These are phyloP conservation scores for Saccharomyces hybrid DNA, from an alignment of 1,139 yeast species.

Conservation along the genomic window DNA sequence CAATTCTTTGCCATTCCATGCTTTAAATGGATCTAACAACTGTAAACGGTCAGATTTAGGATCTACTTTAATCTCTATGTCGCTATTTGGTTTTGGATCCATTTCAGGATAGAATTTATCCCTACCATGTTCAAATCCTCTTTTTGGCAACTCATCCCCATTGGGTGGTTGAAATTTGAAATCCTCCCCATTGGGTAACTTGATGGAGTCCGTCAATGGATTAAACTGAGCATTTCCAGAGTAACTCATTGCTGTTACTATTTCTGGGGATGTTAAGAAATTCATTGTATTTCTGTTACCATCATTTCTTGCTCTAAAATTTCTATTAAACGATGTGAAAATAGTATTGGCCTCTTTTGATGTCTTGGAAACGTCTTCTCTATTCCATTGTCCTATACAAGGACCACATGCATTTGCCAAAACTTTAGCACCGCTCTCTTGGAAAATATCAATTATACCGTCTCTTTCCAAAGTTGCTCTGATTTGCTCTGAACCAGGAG, in stretches of 20 bases:
- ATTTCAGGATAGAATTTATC: slow-evolving; percentile 76
- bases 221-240: slow-evolving; percentile 86
- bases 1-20: slow-evolving; percentile 82
- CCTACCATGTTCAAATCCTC: slow-evolving; percentile 80
- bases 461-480: too few species aligned
- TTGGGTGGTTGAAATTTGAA: slow-evolving; percentile 68
- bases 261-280: slow-evolving; percentile 92
- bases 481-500: slow-evolving; percentile 98
- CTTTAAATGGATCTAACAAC: slow-evolving; percentile 75
- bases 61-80: slow-evolving; percentile 62
- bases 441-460: too few species aligned
- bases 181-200: slow-evolving; percentile 52
- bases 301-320: slow-evolving; percentile 94
- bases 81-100: slow-evolving; percentile 64
- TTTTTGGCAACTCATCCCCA: slow-evolving; percentile 77
- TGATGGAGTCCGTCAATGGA: slow-evolving; percentile 73
- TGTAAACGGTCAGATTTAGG: slow-evolving; percentile 78
- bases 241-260: slow-evolving; percentile 93
- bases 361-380: slow-evolving; percentile 56
- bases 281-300: slow-evolving; percentile 97
- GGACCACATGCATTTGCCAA: too few species aligned
- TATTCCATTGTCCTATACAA: slow-evolving; percentile 42
- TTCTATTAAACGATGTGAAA: slow-evolving; percentile 92
- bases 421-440: too few species aligned
- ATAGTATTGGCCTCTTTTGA: slow-evolving; percentile 70